Conservation (phyloP, 805 yeast genomes). For the Nakazawaea wickerhamii region DNA sequence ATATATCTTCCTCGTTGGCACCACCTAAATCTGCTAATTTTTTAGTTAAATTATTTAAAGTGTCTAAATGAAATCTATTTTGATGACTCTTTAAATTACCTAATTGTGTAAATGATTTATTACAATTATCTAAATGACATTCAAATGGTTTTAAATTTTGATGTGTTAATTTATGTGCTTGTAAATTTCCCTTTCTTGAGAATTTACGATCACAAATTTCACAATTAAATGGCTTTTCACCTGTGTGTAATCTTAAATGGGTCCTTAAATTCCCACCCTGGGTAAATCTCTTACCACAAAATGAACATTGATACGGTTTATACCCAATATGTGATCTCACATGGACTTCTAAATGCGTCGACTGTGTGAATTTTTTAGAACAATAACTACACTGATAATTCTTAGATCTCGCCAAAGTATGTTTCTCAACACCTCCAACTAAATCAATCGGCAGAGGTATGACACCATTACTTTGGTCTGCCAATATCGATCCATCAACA, state of each 20-base stretch:
- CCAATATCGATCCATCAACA: conserved; percentile 65
- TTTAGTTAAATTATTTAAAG: conserved; percentile 62
- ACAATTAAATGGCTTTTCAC: conserved; percentile 87
- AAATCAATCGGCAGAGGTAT: conserved; percentile 57
- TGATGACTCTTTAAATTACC: conserved; percentile 95
- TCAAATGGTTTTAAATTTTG: conserved; percentile 70
- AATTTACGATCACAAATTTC: conserved; percentile 69
- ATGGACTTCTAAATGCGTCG: conserved; percentile 90
- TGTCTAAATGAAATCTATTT: conserved; percentile 75
- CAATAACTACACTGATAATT: conserved; percentile 74
- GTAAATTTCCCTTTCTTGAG: conserved; percentile 87
- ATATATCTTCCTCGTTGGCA: conserved; percentile 19
- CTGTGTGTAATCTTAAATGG: conserved; percentile 81
- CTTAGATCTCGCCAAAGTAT: conserved; percentile 39
- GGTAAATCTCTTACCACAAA: conserved; percentile 76
- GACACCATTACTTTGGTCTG: conserved; percentile 31
- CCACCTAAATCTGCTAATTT: conserved; percentile 60
- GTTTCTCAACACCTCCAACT: conserved; percentile 78
- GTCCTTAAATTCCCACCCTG: conserved; percentile 90
- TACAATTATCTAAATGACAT: conserved; percentile 78
- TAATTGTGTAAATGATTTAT: conserved; percentile 81
- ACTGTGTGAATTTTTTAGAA: conserved; percentile 73
- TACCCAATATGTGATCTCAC: conserved; percentile 82
- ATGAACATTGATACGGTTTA: conserved; percentile 76
- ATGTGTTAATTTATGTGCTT: conserved; percentile 83